A percentile compares a stretch with the other conserved stretches of the same genome.
Evolutionary conservation across 208 protist genomes (phyloP).

Genomic region (Crithidia sp.): DNA sequence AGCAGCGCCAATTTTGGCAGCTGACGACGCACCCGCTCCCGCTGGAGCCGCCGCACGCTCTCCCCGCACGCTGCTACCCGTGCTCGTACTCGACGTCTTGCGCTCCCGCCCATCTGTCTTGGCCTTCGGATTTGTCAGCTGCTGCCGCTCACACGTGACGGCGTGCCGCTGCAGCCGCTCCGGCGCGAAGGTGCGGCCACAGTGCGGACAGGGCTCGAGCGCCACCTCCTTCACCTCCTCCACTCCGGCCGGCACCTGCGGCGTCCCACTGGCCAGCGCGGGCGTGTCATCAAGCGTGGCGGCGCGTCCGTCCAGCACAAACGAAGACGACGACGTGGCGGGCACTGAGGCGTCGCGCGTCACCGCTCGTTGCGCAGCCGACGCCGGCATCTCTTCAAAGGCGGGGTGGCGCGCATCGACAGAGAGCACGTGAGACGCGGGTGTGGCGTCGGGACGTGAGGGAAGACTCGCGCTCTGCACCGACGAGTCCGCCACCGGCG

Average conservation of each 20-base stretch:
- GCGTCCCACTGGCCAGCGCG: slow-evolving; percentile 31
- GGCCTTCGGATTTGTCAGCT: slow-evolving; percentile 11
- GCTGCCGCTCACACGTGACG: slow-evolving; percentile 44
- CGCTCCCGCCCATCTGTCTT: slow-evolving; percentile 16
- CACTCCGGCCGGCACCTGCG: slow-evolving; percentile 10
- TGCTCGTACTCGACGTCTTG: slow-evolving; percentile 4
- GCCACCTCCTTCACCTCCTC: slow-evolving; percentile 34
- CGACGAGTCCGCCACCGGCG: slow-evolving; percentile 1
- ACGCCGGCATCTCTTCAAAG: slow-evolving; percentile 54
- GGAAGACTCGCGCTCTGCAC: slow-evolving; percentile 1
- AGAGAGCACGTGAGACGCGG: neutral
- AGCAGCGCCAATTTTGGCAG: neutral
- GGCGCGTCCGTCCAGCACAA: neutral
- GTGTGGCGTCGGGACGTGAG: neutral
- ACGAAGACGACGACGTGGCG: neutral
- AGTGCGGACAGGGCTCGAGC: slow-evolving; percentile 74
- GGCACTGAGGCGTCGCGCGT: slow-evolving; percentile 6
- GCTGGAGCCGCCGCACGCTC: neutral
- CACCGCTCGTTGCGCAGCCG: slow-evolving; percentile 30
- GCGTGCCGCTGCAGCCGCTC: slow-evolving; percentile 64
- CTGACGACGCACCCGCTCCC: too few relatives aligned
- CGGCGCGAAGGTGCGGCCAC: slow-evolving; percentile 70
- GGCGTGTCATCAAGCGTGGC: slow-evolving; percentile 24
- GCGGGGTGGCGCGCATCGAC: neutral
- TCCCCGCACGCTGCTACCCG: neutral